Evolutionary conservation across 2,329 filamentous ascomycete species (phyloP).

Genomic region (Alternaria ethzedia): DNA sequence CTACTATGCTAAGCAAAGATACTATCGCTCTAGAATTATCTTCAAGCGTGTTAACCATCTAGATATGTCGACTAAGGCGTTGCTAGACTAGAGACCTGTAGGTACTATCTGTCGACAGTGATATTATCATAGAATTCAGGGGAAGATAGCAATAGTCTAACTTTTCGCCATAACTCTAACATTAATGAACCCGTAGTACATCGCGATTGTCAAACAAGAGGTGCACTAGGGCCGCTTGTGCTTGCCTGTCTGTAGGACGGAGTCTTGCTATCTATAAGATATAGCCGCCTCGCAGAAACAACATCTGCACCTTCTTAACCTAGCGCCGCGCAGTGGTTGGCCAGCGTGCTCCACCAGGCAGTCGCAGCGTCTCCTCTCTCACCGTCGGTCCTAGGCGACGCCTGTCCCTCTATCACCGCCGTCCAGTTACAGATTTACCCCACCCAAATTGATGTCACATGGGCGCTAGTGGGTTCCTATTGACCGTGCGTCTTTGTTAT

Average conservation of each 20-base stretch:
- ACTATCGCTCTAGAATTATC: neutral
- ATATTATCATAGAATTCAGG: neutral
- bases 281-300: neutral
- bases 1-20: neutral
- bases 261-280: neutral
- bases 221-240: neutral
- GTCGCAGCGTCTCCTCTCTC: neutral
- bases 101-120: neutral
- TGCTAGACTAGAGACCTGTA: neutral
- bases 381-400: neutral
- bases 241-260: neutral
- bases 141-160: neutral
- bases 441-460: neutral
- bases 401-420: neutral
- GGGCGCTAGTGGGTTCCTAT: neutral
- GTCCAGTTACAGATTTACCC: neutral
- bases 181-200: neutral
- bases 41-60: neutral
- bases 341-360: neutral
- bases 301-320: neutral
- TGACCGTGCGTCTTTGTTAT: neutral
- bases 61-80: neutral
- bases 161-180: neutral
- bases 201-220: neutral
- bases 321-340: neutral